A percentile compares a stretch with the other conserved stretches of the same genome.
Evolutionary conservation across 2,329 filamentous ascomycete species (phyloP).

Genomic region (Fusarium humuli): DNA sequence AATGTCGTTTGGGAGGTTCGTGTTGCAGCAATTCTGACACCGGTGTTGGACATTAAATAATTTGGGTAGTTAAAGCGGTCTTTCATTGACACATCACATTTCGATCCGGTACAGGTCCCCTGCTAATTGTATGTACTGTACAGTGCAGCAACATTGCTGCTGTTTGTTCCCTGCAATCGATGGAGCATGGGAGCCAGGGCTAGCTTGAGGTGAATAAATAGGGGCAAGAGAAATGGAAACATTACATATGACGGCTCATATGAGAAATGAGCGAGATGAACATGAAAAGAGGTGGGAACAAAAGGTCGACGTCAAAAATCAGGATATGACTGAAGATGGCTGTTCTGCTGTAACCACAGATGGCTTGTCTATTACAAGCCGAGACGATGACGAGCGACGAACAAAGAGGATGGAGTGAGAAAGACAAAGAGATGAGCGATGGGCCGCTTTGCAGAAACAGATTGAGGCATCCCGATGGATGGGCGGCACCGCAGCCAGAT

Average conservation of each 20-base stretch:
- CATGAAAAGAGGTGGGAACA: constrained; percentile 10
- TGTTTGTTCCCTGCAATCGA: constrained; percentile 28
- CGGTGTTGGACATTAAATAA: constrained; percentile 33
- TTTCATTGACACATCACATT: constrained; percentile 44
- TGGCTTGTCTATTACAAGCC: constrained; percentile 5
- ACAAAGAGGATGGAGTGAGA: constrained; percentile 26
- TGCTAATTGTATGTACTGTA: constrained; percentile 10
- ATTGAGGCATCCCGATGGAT: constrained; percentile 40
- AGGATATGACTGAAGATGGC: constrained; percentile 5
- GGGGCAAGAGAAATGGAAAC: constrained; percentile 32
- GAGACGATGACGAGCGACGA: constrained; percentile 13
- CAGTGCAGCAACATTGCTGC: constrained; percentile 21
- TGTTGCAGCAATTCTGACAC: constrained; percentile 37
- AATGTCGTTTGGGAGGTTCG: constrained; percentile 16
- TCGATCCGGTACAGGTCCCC: constrained; percentile 40
- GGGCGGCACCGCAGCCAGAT: constrained; percentile 44
- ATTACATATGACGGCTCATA: constrained; percentile 28
- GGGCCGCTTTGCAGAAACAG: constrained; percentile 32
- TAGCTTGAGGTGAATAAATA: constrained; percentile 32
- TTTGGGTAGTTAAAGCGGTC: constrained; percentile 19
- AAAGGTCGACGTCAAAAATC: constrained; percentile 2
- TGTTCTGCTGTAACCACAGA: not conserved
- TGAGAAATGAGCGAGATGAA: constrained; percentile 27
- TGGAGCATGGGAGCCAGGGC: constrained; percentile 26
- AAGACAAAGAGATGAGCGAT: constrained; percentile 27